phyloP scores from a whole-genome alignment of 352 stramenopile species.

The Pythium vanterpoolii region DNA sequence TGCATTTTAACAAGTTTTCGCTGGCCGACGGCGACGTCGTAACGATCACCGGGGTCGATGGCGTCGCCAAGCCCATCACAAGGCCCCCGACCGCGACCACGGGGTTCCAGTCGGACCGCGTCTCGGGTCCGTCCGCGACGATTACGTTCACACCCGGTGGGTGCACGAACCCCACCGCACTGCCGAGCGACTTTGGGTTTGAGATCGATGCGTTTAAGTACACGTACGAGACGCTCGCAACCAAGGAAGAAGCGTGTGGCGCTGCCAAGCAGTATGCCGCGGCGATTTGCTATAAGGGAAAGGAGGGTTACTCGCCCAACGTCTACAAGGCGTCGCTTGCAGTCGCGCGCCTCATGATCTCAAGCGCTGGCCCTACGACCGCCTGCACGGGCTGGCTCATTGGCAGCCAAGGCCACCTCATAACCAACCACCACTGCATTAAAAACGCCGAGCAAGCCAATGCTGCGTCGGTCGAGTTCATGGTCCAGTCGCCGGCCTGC shows the following conservation, averaged over 20 bases:
- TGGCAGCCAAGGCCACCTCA: slow-evolving; percentile 33
- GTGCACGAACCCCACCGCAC: slow-evolving; percentile 1
- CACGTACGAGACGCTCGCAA: slow-evolving; percentile 24
- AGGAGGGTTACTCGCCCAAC: slow-evolving; percentile 7
- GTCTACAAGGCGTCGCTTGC: slow-evolving; percentile 27
- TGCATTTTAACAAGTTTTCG: slow-evolving; percentile 33
- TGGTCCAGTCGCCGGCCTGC: slow-evolving; percentile 26
- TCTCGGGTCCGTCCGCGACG: slow-evolving; percentile 14
- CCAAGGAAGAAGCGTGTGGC: slow-evolving; percentile 32
- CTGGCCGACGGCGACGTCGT: slow-evolving; percentile 25
- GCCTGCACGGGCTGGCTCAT: slow-evolving; percentile 39
- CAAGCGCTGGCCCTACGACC: slow-evolving; percentile 15
- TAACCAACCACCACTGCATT: slow-evolving; percentile 45
- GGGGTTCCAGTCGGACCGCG: slow-evolving; percentile 16
- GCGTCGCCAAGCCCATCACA: slow-evolving; percentile 12
- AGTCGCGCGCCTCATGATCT: slow-evolving; percentile 30
- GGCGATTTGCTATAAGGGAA: slow-evolving; percentile 36
- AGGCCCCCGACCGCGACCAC: slow-evolving; percentile 1
- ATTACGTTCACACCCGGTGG: slow-evolving; percentile 22
- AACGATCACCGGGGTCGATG: slow-evolving; percentile 19
- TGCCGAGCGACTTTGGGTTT: slow-evolving; percentile 24
- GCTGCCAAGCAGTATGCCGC: slow-evolving; percentile 28
- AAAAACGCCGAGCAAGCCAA: slow-evolving; percentile 18
- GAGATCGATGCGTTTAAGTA: slow-evolving; percentile 31
- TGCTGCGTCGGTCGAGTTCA: slow-evolving; percentile 29